Evolutionary conservation across 1,284 basidiomycete genomes (phyloP), one percentile per base, ranked within the genome.

Genomic region (Sporisorium scitamineum): DNA sequence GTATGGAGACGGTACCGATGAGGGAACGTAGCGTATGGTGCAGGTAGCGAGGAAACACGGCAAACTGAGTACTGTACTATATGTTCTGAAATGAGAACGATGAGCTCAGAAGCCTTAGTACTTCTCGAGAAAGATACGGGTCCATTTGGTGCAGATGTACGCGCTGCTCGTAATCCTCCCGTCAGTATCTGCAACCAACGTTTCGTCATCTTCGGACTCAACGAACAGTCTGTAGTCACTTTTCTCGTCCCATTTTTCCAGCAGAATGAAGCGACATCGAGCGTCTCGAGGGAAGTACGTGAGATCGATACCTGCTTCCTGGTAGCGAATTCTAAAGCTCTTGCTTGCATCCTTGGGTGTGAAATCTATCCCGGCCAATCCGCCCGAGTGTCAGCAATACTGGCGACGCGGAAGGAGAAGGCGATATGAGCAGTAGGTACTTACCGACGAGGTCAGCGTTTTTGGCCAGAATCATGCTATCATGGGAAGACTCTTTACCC

Each of bases 81-180:
- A n/a, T n/a, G n/a, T n/a, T n/a, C n/a, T n/a, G n/a, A n/a, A n/a
- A n/a, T n/a, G n/a, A n/a, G n/a, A n/a, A n/a, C n/a, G n/a, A n/a
- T n/a, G n/a, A n/a, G n/a, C n/a, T n/a, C n/a, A n/a, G n/a, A n/a
- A n/a, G n/a, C n/a, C n/a, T n/a, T 14, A 10, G 11, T 34, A 26
- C 18, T 41, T 26, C 5, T 13, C 34, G 6, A 58, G 3, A 13
- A 24, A 39, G 20, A 58, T 48, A 7, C 41, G 45, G 5, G 47
- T 34, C 56, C 56, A 58, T 18, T 58, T 58, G 0, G 45, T 37
- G 26, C 56, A 58, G 24, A 58, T n/a, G 10, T 50, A 10, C 5
- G 27, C 45, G 18, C 18, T 5, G 45, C 56, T 58, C 3, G 5
- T 3, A 14, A 3, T 11, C 5, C 37, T 14, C 37, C 5, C 18